These are phyloP conservation scores for Triticum aestivum DNA, from an alignment of 176 grass and related monocot species.

Conservation along the genomic window DNA sequence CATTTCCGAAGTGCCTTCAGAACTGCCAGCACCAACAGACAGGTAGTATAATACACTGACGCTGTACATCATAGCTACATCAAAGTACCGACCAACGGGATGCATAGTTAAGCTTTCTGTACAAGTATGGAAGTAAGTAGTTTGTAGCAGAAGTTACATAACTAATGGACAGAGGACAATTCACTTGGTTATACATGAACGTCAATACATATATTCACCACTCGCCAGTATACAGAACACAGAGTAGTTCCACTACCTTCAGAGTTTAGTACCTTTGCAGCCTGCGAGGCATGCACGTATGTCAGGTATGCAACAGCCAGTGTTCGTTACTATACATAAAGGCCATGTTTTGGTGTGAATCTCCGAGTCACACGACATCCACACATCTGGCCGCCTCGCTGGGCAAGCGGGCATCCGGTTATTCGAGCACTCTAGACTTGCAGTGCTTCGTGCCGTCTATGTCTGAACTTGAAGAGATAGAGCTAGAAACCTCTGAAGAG, in stretches of 20 bases:
- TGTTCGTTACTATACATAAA: background rate
- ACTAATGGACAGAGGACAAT: background rate
- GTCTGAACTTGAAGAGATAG: slow-evolving; percentile 44
- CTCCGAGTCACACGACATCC: slow-evolving; percentile 47
- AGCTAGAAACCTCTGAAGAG: slow-evolving; percentile 36
- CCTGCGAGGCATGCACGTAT: background rate
- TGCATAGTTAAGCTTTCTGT: slow-evolving; percentile 13
- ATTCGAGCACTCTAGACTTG: slow-evolving; percentile 37
- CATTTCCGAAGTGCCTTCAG: background rate
- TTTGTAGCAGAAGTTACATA: background rate
- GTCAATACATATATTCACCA: background rate
- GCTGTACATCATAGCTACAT: background rate
- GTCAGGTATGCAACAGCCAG: background rate
- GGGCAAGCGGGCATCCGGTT: slow-evolving; percentile 12
- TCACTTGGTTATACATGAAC: background rate
- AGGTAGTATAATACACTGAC: background rate
- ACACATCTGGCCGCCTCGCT: slow-evolving; percentile 30
- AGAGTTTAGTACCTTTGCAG: background rate
- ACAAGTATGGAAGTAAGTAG: background rate
- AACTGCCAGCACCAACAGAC: background rate
- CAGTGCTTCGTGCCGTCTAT: slow-evolving; percentile 43
- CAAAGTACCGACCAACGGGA: background rate
- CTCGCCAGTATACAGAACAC: background rate
- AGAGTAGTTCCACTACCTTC: background rate
- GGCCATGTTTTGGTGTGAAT: slow-evolving; percentile 9